phyloP scores from a whole-genome alignment of 192 early-diverging fungal species.

The Coemansia sp. region DNA sequence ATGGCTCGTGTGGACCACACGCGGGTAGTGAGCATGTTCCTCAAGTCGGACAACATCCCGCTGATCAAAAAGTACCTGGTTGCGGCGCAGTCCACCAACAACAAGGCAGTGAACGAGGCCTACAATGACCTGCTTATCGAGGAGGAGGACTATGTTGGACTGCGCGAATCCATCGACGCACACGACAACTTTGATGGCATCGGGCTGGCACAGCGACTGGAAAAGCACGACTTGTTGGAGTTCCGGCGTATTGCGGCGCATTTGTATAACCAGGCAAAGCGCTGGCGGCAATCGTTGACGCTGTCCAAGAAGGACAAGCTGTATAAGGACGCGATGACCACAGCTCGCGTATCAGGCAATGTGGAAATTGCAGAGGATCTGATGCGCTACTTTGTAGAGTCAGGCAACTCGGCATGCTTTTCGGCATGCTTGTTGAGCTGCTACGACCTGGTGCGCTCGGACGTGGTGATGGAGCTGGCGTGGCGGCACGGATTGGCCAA shows the following conservation, averaged over 20 bases:
- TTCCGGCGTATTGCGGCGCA: slow-evolving; percentile 97
- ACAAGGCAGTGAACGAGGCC: slow-evolving; percentile 90
- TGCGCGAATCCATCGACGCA: slow-evolving; percentile 90
- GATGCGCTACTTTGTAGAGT: slow-evolving; percentile 92
- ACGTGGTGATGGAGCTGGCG: slow-evolving; percentile 89
- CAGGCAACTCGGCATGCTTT: slow-evolving; percentile 89
- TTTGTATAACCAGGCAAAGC: slow-evolving; percentile 94
- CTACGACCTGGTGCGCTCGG: slow-evolving; percentile 92
- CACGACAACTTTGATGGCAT: slow-evolving; percentile 95
- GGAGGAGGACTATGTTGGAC: slow-evolving; percentile 93
- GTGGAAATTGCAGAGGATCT: slow-evolving; percentile 91
- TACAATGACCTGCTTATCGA: slow-evolving; percentile 97
- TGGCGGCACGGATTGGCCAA: slow-evolving; percentile 88
- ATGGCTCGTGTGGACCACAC: slow-evolving; percentile 94
- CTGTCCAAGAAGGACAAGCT: slow-evolving; percentile 96
- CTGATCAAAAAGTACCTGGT: slow-evolving; percentile 96
- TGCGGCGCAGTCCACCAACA: slow-evolving; percentile 91
- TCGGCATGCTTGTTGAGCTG: slow-evolving; percentile 90
- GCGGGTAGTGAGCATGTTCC: slow-evolving; percentile 94
- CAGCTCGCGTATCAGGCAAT: slow-evolving; percentile 86
- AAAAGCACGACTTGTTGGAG: slow-evolving; percentile 95
- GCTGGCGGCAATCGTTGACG: slow-evolving; percentile 92
- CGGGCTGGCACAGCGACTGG: slow-evolving; percentile 83
- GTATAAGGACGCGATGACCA: slow-evolving; percentile 99
- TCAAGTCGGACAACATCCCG: slow-evolving; percentile 96